Evolutionary conservation across 2,329 filamentous ascomycete genomes (phyloP).

Genomic region (Pseudogymnoascus sp.): DNA sequence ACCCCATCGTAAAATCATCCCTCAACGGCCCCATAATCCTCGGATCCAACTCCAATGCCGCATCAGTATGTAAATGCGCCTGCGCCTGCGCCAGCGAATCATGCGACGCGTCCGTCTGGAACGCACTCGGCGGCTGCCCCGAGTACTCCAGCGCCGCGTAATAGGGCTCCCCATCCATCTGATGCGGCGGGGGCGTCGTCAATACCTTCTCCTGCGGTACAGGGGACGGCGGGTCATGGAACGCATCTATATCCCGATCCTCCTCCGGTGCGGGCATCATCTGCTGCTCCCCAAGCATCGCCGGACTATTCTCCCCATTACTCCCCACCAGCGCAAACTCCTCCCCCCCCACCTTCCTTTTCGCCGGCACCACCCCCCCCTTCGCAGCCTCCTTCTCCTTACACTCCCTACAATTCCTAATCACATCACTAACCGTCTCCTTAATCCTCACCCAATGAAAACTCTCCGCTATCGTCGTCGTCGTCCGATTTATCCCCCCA

Average conservation of each 20-base stretch:
- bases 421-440: constrained; percentile 90
- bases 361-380: constrained; percentile 30
- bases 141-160: background rate
- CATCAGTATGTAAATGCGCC: background rate
- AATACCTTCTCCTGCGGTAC: background rate
- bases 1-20: background rate
- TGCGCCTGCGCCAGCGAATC: background rate
- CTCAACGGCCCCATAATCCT: background rate
- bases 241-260: background rate
- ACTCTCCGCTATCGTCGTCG: constrained; percentile 82
- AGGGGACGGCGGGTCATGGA: background rate
- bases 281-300: background rate
- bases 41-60: background rate
- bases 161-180: background rate
- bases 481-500: constrained; percentile 96
- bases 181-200: background rate
- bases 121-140: background rate
- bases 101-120: background rate
- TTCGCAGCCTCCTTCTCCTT: constrained; percentile 60
- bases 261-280: background rate
- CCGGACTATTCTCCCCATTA: background rate
- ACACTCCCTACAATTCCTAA: constrained; percentile 83
- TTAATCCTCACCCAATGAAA: constrained; percentile 99
- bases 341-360: background rate
- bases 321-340: background rate